Base-by-base conservation (phyloP, 306 rosid genomes). In the Begonia masoniana region DNA sequence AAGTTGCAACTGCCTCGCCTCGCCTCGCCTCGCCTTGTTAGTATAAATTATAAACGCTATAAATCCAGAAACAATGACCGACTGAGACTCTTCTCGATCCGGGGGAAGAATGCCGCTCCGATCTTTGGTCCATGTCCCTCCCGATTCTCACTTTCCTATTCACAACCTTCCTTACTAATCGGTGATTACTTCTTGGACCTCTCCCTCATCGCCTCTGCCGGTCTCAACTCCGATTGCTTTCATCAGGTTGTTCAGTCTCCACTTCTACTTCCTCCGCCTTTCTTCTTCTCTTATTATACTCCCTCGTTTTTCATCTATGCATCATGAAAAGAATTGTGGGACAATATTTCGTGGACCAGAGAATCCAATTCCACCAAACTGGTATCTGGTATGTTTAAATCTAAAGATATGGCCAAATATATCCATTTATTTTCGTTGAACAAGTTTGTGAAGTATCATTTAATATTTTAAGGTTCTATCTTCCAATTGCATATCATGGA, bases 121-220 rank as follows among this genome's bases (percentile, higher is more conserved):
- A 13, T 91, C 96, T 0, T 91, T 85, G 76, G 7, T 91, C 57
- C 50, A 76, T 62, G 88, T 85, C 15, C 75, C 60, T 2, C 82
- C 84, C 9, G 78, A 80, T 47, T 85, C 94, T 64, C 96, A 91
- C 84, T 91, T 91, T 65, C 92, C 96, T 41, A 73, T 85, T 15
- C 96, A 83, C 70, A 85, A 85, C 94, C 88, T 14, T 87, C 84
- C 14, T 94, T 85, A 3, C 94, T 95, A 26, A 91, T 91, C 69
- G 96, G 94, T 4, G 94, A 85, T 35, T 77, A 56, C 73, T 91
- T 91, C 36, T 65, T 91, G 68, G 96, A 85, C 79, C 87, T 91
- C 62, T 81, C 82, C 1, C 79, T 58, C 7, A 54, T 85, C 71
- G 64, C 97, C 65, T 60, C 87, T 3, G 94, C 94, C 1, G 84